Percentiles rank a stretch among this genome's conserved stretches.
phyloP scores from a whole-genome alignment of 805 yeast species.

The Saccharomycopsis capsularis region DNA sequence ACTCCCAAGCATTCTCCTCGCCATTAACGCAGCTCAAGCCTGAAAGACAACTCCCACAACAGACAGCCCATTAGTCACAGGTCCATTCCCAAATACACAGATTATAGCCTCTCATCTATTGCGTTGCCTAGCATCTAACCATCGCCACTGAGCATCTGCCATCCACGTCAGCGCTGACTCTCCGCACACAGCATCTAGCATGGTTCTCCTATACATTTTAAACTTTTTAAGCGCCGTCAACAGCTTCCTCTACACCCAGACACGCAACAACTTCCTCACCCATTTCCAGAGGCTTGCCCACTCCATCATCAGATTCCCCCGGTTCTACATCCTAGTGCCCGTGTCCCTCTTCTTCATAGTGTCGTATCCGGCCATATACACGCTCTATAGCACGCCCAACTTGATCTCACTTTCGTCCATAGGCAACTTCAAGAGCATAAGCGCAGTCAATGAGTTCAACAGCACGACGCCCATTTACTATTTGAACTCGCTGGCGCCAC shows the following conservation, averaged over 20 bases:
- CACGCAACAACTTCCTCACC: not conserved
- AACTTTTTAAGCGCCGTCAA: not conserved
- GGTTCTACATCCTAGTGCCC: slow-evolving; percentile 43
- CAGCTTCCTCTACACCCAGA: not conserved
- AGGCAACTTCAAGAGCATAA: slow-evolving; percentile 2
- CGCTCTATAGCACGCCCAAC: not conserved
- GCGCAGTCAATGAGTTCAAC: not conserved
- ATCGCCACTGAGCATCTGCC: too few species aligned
- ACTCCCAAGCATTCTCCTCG: too few species aligned
- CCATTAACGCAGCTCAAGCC: too few species aligned
- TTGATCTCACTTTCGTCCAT: not conserved
- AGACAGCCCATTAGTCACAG: too few species aligned
- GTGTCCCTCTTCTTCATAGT: slow-evolving; percentile 39
- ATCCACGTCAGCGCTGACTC: too few species aligned
- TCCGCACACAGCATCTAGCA: not conserved
- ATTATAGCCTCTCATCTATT: too few species aligned
- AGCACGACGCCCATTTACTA: not conserved
- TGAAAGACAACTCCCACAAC: too few species aligned
- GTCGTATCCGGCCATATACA: slow-evolving; percentile 41
- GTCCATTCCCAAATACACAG: too few species aligned
- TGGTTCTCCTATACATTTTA: not conserved
- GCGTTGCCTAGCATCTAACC: too few species aligned
- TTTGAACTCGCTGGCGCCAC: not conserved
- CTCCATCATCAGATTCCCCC: slow-evolving; percentile 33
- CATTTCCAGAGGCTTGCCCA: slow-evolving; percentile 21